Evolutionary conservation across 2,329 filamentous ascomycete genomes (phyloP), one percentile per base, ranked within the genome.

Genomic region (Neophaeococcomyces mojaviensis): DNA sequence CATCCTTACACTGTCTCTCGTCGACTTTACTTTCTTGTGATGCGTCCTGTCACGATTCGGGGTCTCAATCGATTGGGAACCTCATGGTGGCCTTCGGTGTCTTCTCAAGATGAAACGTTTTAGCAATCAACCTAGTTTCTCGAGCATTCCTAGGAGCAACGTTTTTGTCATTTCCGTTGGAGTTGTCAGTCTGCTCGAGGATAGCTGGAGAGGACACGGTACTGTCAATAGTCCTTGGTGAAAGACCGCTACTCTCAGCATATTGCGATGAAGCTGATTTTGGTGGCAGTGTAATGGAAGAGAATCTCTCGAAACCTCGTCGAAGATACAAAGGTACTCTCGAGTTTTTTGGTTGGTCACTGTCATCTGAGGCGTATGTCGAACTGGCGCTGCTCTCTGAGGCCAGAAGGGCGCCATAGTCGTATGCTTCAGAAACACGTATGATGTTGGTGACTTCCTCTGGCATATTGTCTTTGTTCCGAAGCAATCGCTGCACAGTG

Each of bases 401-500:
- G 24, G 5, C 5, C 5, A 28, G 24, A 6, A 10, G 24, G 10
- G 24, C 24, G 10, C 24, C 24, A 10, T 28, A 28, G 24, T 28
- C 24, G 24, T 6, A 28, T 28, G 24, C 24, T 5, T 28, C 24
- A 28, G 24, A 28, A 28, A 6, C 10, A 28, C 24, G 24, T 28
- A 28, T 10, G 24, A 28, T 28, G 10, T 28, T 28, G 10, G 24
- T 10, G 24, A 6, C 24, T n/a, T 41, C 39, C 8, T 41, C 39
- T 5, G 26, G 13, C 26, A 13, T 4, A 5, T 15, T 31, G 6
- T 32, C 18, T 15, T 44, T 30, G n/a, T 24, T 24, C 16, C 30
- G 34, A 10, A 36, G 40, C n/a, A 44, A 19, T 19, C 26, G 16
- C 19, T 44, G 40, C 12, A 44, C 32, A n/a, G 30, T 44, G 12